Conservation (phyloP, 139 green algal genomes). For the Coelastrella sp. region DNA sequence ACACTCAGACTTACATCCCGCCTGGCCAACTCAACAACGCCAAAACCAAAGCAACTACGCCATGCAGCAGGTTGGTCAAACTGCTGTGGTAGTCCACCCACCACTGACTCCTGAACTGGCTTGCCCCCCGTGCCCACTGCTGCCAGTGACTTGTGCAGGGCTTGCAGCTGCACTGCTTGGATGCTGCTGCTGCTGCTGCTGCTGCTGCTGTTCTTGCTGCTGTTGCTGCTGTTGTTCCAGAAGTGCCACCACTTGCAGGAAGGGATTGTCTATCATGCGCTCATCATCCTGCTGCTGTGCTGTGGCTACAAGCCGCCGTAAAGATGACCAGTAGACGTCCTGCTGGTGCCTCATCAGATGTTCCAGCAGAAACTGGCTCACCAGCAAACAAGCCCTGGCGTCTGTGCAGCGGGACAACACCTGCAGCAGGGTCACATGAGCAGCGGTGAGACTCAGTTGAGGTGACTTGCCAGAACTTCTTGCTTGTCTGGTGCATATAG, state of each 20-base stretch:
- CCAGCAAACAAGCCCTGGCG: background rate
- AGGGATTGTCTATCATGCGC: conserved; percentile 75
- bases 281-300: conserved; percentile 79
- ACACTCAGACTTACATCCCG: no score
- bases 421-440: background rate
- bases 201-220: conserved; percentile 16
- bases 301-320: conserved; percentile 68
- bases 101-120: background rate
- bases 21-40: no score
- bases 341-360: conserved; percentile 66
- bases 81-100: background rate
- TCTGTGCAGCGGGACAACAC: conserved; percentile 27
- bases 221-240: conserved; percentile 31
- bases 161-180: background rate
- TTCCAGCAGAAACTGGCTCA: conserved; percentile 64
- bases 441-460: background rate
- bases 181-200: conserved; percentile 20
- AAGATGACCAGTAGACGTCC: conserved; percentile 67
- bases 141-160: background rate
- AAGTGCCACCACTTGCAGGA: conserved; percentile 69
- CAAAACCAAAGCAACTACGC: background rate
- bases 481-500: no score
- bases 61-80: background rate
- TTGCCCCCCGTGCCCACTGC: background rate
- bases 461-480: background rate